phyloP scores from a whole-genome alignment of 345 rosid genomes.

The Salix viminalis region DNA sequence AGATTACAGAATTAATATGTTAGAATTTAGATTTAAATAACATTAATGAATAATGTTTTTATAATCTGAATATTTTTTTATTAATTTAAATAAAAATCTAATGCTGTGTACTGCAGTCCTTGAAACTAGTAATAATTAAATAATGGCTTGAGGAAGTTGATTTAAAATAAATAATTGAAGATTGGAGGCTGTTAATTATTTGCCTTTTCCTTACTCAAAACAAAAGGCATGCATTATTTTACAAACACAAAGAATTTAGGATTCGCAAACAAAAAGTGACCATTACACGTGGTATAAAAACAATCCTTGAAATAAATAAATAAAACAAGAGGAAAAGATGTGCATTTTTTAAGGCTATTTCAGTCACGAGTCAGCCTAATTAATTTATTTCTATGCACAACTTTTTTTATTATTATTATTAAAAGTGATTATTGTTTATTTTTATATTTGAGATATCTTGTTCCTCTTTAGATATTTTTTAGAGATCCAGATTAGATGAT shows the following conservation, averaged over 20 bases:
- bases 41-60: too few species aligned
- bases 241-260: not conserved
- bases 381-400: too few species aligned
- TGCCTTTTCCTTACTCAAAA: not conserved
- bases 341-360: not conserved
- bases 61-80: too few species aligned
- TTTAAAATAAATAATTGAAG: not conserved
- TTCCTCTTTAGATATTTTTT: too few species aligned
- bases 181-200: not conserved
- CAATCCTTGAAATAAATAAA: not conserved
- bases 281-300: not conserved
- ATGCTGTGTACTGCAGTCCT: too few species aligned
- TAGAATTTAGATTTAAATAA: too few species aligned
- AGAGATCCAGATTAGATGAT: rapidly evolving
- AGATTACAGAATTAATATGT: too few species aligned
- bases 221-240: not conserved
- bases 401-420: too few species aligned
- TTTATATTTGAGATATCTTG: too few species aligned
- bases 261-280: not conserved
- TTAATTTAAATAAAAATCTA: too few species aligned
- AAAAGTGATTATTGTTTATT: too few species aligned
- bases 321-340: not conserved
- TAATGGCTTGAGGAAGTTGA: not conserved
- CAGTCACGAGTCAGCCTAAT: too few species aligned
- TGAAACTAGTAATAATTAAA: not conserved